Evolutionary conservation across 2,329 filamentous ascomycete genomes (phyloP).

Genomic region (Nemania bipapillata): DNA sequence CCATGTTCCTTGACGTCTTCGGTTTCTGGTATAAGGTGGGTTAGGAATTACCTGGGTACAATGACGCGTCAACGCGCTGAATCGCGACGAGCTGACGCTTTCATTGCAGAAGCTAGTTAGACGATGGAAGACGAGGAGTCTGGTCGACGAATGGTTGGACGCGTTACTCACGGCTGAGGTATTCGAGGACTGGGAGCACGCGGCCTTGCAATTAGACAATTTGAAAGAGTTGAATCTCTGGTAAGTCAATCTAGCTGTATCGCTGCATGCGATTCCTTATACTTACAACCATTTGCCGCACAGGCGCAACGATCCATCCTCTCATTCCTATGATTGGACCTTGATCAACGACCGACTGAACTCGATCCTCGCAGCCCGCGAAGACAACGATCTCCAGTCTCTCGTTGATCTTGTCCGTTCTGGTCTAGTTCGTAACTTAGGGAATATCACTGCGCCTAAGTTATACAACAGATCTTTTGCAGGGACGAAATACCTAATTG

Average conservation of each 20-base stretch:
- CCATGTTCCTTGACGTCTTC: conserved; percentile 69
- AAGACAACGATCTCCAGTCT: conserved; percentile 76
- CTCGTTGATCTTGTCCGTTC: conserved; percentile 84
- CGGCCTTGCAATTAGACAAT: conserved; percentile 84
- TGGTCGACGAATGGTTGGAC: conserved; percentile 72
- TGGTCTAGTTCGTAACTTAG: conserved; percentile 84
- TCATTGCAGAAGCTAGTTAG: conserved; percentile 68
- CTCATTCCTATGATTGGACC: conserved; percentile 84
- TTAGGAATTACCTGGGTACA: conserved; percentile 18
- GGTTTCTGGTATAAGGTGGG: conserved; percentile 71
- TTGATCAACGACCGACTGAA: conserved; percentile 82
- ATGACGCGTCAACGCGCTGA: neutral
- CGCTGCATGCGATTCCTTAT: neutral
- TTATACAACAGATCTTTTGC: conserved; percentile 87
- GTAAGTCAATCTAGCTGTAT: conserved; percentile 56
- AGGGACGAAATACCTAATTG: conserved; percentile 89
- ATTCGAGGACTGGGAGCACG: conserved; percentile 87
- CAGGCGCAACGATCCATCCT: conserved; percentile 84
- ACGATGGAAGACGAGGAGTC: conserved; percentile 74
- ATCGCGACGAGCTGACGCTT: conserved; percentile 29
- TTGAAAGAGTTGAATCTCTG: conserved; percentile 83
- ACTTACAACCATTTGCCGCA: conserved; percentile 27
- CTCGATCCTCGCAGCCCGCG: conserved; percentile 74
- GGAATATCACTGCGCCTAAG: conserved; percentile 83
- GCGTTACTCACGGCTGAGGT: conserved; percentile 72